Base-by-base conservation (phyloP, 345 rosid genomes). In the Arabidopsis thaliana region DNA sequence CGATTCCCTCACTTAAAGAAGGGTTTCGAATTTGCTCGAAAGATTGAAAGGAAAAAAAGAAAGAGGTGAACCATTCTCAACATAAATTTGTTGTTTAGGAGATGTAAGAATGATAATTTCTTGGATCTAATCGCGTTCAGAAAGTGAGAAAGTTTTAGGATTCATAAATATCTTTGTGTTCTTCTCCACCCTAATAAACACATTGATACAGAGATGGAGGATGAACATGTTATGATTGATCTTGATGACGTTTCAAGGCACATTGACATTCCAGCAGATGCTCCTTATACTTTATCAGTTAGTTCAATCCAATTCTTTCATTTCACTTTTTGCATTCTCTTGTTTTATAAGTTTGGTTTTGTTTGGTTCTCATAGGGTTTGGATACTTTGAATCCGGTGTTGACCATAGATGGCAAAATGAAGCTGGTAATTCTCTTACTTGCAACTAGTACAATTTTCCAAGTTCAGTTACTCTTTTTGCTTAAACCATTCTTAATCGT, bases 201-300 rank as follows among this genome's bases (percentile, higher is more conserved):
- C 9, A 38, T 7, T 38, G 41, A 38, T 38, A 38, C 41, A 37
- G 40, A 40, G 42, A 40, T 40, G 42, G 42, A 40, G 42, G 13
- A 40, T 4, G 87, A 85, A 58, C 83, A 83, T 69, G 82, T 86
- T 38, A 22, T 88, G 45, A 83, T 88, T 46, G 89, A 88, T 72
- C 86, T 88, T 24, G 85, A 85, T 57, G 84, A 80, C 44, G 81
- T 88, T 64, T 41, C 83, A 3, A 83, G 78, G 48, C 81, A 80
- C 69, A 58, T 88, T 69, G 83, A 82, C 46, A 75, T 88, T 42
- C 85, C 81, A 0, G 57, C 85, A 11, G 53, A 84, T 30, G 82
- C 89, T 11, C 88, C 89, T 20, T 88, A 85, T 50, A 76, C 80
- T 67, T 75, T 86, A 25, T 76, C 87, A n/a, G 93, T 88, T 38